These are phyloP conservation scores for Parafenestella ontariensis DNA, from an alignment of 2,329 filamentous ascomycete species.

Conservation along the genomic window DNA sequence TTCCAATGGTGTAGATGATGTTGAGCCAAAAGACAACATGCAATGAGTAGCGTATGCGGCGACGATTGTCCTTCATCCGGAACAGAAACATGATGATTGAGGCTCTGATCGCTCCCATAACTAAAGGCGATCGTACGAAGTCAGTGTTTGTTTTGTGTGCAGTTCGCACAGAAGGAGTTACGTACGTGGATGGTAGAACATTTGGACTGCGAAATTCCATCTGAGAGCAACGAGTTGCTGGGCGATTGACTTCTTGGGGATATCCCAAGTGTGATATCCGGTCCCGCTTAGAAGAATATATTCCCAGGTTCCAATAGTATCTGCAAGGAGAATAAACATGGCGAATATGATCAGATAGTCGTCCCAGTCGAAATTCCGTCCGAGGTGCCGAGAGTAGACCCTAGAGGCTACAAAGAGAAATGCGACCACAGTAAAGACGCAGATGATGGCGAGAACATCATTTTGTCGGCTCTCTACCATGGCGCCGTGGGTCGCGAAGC, in stretches of 20 bases:
- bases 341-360: slow-evolving; percentile 41
- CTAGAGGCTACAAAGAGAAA: slow-evolving; percentile 37
- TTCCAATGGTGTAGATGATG: slow-evolving; percentile 41
- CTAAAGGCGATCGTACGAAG: neutral
- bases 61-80: slow-evolving; percentile 44
- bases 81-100: slow-evolving; percentile 50
- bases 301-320: slow-evolving; percentile 33
- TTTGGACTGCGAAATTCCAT: slow-evolving; percentile 47
- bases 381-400: slow-evolving; percentile 37
- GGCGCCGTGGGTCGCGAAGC: neutral
- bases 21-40: slow-evolving; percentile 46
- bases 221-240: slow-evolving; percentile 35
- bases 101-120: slow-evolving; percentile 47
- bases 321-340: slow-evolving; percentile 29
- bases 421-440: slow-evolving; percentile 37
- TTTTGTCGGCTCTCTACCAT: slow-evolving; percentile 40
- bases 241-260: slow-evolving; percentile 37
- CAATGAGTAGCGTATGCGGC: slow-evolving; percentile 38
- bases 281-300: slow-evolving; percentile 42
- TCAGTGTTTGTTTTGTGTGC: neutral
- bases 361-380: slow-evolving; percentile 44
- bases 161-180: neutral
- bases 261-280: slow-evolving; percentile 41
- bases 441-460: slow-evolving; percentile 33
- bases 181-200: slow-evolving; percentile 45